Percentiles rank a stretch among this genome's conserved stretches.
These are phyloP conservation scores for Suillus occidentalis DNA, from an alignment of 768 basidiomycete genomes.

Conservation along the genomic window DNA sequence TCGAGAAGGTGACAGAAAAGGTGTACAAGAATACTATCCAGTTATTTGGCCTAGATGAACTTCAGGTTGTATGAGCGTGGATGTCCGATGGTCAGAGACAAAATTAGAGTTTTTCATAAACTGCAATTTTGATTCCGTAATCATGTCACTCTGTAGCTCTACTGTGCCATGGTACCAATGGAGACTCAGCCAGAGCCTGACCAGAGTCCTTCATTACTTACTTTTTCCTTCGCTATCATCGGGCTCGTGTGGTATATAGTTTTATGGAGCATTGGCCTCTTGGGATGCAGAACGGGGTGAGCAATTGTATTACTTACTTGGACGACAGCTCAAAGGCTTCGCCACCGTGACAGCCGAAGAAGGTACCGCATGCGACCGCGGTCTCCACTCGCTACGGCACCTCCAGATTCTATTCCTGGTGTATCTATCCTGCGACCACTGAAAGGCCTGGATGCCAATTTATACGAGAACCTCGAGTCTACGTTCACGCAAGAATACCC, in stretches of 20 bases:
- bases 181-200: neutral
- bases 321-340: neutral
- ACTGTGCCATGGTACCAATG: neutral
- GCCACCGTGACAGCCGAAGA: constrained; percentile 55
- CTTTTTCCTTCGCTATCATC: constrained; percentile 31
- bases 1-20: constrained; percentile 55
- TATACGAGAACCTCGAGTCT: constrained; percentile 95
- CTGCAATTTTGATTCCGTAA: neutral
- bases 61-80: constrained; percentile 7
- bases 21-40: constrained; percentile 65
- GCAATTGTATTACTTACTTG: constrained; percentile 27
- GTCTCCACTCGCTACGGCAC: constrained; percentile 56
- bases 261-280: constrained; percentile 63
- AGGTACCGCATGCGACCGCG: constrained; percentile 71
- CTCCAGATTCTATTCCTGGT: constrained; percentile 60
- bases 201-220: neutral
- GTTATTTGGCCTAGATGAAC: constrained; percentile 54
- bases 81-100: neutral
- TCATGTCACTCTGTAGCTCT: neutral
- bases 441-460: constrained; percentile 92
- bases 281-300: constrained; percentile 73
- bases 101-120: neutral
- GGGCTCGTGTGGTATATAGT: constrained; percentile 60
- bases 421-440: constrained; percentile 94
- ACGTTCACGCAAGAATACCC: constrained; percentile 91